These are phyloP conservation scores for Megacollybia marginata DNA, from an alignment of 768 basidiomycete species.

Conservation along the genomic window DNA sequence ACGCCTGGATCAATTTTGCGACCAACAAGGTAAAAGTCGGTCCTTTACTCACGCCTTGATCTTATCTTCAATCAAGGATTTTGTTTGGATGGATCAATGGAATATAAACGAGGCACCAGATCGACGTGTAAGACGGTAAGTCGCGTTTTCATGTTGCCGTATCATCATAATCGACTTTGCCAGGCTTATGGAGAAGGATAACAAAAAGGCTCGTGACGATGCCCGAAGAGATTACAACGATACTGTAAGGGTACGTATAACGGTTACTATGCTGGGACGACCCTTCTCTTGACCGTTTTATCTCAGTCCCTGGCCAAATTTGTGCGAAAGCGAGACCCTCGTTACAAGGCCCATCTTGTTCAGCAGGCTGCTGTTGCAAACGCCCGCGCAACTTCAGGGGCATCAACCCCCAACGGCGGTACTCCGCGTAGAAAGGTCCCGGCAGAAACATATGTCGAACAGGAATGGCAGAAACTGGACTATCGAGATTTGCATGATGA, in stretches of 20 bases:
- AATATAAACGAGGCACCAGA: conserved; percentile 82
- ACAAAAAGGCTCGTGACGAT: conserved; percentile 86
- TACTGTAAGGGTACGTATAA: conserved; percentile 63
- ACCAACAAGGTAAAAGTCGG: conserved; percentile 31
- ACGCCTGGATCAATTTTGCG: conserved; percentile 77
- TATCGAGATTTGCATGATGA: conserved; percentile 41
- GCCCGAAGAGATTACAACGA: conserved; percentile 91
- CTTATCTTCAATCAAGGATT: conserved; percentile 49
- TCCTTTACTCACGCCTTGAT: no score
- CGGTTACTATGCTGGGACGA: neutral
- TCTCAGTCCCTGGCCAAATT: conserved; percentile 65
- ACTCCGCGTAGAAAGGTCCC: conserved; percentile 15
- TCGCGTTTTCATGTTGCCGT: neutral
- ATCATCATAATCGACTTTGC: neutral
- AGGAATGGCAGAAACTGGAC: conserved; percentile 81
- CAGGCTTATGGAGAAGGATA: conserved; percentile 93
- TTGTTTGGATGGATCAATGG: conserved; percentile 83
- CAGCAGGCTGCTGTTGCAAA: conserved; percentile 29
- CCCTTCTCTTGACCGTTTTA: neutral
- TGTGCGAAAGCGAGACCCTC: conserved; percentile 81
- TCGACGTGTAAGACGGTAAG: conserved; percentile 69
- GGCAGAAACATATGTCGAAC: conserved; percentile 58
- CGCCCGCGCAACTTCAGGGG: conserved; percentile 15
- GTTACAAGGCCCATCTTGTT: conserved; percentile 63
- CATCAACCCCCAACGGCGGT: conserved; percentile 21